Conservation (phyloP, 208 protist species). For the Trypanosoma cruzi region DNA sequence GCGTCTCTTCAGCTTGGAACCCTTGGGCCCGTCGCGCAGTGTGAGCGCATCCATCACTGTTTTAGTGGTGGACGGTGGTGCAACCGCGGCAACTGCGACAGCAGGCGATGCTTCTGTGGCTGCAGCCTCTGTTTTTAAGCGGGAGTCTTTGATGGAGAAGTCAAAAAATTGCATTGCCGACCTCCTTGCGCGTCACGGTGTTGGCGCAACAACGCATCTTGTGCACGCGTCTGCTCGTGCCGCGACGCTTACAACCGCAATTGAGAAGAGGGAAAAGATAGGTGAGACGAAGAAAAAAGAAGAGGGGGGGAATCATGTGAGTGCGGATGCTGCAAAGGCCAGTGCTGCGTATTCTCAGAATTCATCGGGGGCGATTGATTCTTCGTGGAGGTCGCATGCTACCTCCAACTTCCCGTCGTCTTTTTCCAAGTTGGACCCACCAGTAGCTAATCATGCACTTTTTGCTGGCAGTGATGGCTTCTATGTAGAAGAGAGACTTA, state of each 20-base stretch:
- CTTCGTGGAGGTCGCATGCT: background rate
- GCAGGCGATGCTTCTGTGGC: background rate
- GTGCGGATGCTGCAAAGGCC: background rate
- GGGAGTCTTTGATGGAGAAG: background rate
- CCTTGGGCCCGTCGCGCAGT: slow-evolving; percentile 1
- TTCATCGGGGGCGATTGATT: background rate
- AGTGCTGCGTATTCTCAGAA: background rate
- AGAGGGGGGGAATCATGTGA: background rate
- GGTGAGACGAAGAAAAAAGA: background rate
- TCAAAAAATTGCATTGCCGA: slow-evolving; percentile 22
- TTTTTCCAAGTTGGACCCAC: background rate
- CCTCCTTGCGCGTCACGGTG: slow-evolving; percentile 23
- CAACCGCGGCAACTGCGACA: background rate
- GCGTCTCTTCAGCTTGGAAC: slow-evolving; percentile 13
- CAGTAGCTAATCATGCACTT: background rate
- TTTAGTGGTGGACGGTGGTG: slow-evolving; percentile 21
- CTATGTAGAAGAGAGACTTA: background rate
- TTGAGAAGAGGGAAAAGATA: background rate
- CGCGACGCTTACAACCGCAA: background rate
- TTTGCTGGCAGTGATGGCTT: slow-evolving; percentile 8
- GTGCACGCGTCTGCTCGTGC: background rate
- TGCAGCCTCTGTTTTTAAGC: background rate
- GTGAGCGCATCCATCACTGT: slow-evolving; percentile 23
- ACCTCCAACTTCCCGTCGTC: background rate
- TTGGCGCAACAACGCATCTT: slow-evolving; percentile 23